A percentile compares a stretch with the other conserved stretches of the same genome.
These are phyloP conservation scores for Caryopteris hybrid DNA, from an alignment of 305 asterid species.

Conservation along the genomic window DNA sequence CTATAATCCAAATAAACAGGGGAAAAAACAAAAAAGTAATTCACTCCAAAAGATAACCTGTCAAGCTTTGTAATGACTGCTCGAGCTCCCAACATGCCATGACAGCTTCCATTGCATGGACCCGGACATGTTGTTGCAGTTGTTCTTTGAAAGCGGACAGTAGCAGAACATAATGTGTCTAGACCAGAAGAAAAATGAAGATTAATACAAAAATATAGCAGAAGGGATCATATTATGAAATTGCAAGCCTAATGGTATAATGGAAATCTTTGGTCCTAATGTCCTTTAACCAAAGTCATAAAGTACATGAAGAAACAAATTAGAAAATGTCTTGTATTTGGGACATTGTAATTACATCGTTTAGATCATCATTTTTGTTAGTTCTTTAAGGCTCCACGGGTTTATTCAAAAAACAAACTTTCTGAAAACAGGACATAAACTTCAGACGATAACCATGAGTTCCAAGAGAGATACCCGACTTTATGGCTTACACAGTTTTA, in stretches of 20 bases:
- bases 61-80: slow-evolving; percentile 73
- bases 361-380: too few species aligned
- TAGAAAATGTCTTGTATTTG: too few species aligned
- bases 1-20: neutral
- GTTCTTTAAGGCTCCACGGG: too few species aligned
- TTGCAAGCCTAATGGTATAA: neutral
- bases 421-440: too few species aligned
- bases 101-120: slow-evolving; percentile 95
- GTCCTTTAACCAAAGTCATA: too few species aligned
- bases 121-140: slow-evolving; percentile 84
- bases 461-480: too few species aligned
- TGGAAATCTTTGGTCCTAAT: too few species aligned
- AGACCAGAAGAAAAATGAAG: slow-evolving; percentile 17
- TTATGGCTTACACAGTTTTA: neutral
- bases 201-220: neutral
- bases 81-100: slow-evolving; percentile 97
- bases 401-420: too few species aligned
- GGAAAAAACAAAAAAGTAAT: neutral
- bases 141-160: slow-evolving; percentile 83
- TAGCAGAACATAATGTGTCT: slow-evolving; percentile 77
- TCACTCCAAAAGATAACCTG: slow-evolving; percentile 40
- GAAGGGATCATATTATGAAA: neutral
- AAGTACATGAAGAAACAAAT: too few species aligned
- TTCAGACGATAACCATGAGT: too few species aligned
- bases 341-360: too few species aligned